phyloP scores from a whole-genome alignment of 2,329 filamentous ascomycete genomes.

The Penicillium sp. region DNA sequence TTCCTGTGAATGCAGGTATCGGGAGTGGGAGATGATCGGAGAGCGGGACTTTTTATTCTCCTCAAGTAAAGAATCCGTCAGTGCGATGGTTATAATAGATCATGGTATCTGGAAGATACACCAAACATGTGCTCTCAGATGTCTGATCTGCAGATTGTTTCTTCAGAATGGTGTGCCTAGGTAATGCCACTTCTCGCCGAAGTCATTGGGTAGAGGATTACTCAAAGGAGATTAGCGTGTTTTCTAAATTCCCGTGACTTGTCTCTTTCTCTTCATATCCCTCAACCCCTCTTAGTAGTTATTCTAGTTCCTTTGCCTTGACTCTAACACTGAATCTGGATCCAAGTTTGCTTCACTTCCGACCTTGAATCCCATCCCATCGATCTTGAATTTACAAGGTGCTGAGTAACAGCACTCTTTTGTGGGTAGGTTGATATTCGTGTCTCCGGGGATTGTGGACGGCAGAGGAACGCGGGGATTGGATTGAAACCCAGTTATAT shows the following conservation, averaged over 20 bases:
- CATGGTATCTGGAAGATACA: background rate
- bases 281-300: constrained; percentile 25
- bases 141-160: background rate
- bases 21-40: background rate
- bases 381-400: background rate
- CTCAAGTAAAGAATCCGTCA: background rate
- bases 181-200: constrained; percentile 1
- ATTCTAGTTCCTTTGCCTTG: constrained; percentile 7
- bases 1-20: constrained; percentile 1
- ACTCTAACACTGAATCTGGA: constrained; percentile 6
- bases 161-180: background rate
- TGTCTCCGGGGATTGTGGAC: constrained; percentile 21
- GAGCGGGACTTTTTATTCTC: background rate
- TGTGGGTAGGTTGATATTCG: constrained; percentile 27
- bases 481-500: background rate
- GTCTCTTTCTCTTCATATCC: constrained; percentile 28
- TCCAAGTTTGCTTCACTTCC: background rate
- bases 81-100: no score
- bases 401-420: constrained; percentile 20
- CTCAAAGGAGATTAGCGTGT: constrained; percentile 23
- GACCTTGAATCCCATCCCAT: background rate
- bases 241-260: constrained; percentile 30
- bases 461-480: constrained; percentile 12
- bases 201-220: constrained; percentile 10
- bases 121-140: background rate